phyloP scores from a whole-genome alignment of 371 early-diverging fungal species.

The Zychaea mexicana region DNA sequence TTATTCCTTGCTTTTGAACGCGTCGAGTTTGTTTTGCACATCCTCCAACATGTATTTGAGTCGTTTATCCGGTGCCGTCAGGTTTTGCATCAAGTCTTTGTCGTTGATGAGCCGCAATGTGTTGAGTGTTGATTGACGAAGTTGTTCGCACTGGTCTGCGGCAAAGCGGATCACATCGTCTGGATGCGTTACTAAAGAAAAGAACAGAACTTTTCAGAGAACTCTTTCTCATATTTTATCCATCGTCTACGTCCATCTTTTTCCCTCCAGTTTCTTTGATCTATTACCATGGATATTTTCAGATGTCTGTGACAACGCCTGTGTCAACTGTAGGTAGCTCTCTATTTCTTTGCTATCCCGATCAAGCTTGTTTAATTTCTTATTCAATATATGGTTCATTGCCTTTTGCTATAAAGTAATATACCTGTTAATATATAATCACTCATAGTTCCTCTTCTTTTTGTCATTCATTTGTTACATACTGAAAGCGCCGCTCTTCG shows the following conservation, averaged over 20 bases:
- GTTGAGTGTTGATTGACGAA: neutral
- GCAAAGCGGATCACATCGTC: neutral
- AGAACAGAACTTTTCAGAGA: neutral
- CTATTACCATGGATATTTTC: neutral
- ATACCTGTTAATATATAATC: too few species aligned
- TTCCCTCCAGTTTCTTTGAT: neutral
- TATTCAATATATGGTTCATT: constrained; percentile 1
- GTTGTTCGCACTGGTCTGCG: neutral
- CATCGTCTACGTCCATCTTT: neutral
- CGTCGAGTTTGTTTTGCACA: neutral
- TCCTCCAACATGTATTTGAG: neutral
- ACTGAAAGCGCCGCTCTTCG: constrained; percentile 2
- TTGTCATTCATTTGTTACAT: neutral
- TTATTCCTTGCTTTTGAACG: too few species aligned
- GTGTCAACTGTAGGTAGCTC: neutral
- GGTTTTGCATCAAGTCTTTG: neutral
- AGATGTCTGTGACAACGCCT: neutral
- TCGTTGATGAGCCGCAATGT: neutral
- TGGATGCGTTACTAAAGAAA: neutral
- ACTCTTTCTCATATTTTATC: neutral
- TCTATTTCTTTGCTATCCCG: neutral
- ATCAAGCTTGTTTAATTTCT: constrained; percentile 4
- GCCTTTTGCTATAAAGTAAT: constrained; percentile 21
- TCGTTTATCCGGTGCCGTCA: neutral
- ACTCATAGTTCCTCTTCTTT: too few species aligned